Conservation (phyloP, 73 alveolate genomes). For the Paramecium caudatum region DNA sequence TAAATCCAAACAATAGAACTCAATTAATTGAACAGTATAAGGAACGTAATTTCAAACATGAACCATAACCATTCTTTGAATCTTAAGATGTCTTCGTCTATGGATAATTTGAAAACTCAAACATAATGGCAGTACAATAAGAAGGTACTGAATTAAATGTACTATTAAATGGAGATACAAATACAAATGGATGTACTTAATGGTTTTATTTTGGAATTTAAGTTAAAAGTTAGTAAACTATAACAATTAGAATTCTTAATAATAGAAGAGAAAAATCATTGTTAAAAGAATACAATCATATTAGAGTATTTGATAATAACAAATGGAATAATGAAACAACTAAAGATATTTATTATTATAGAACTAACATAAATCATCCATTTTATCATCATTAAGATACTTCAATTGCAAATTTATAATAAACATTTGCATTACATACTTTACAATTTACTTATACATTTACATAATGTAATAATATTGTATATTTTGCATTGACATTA, state of each 20-base stretch:
- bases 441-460: constrained; percentile 33
- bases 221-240: constrained; percentile 18
- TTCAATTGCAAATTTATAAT: neutral
- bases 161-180: constrained; percentile 52
- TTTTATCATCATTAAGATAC: constrained; percentile 25
- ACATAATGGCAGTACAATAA: constrained; percentile 32
- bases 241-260: constrained; percentile 55
- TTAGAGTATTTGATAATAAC: constrained; percentile 18
- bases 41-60: neutral
- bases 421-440: constrained; percentile 19
- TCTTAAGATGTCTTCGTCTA: neutral
- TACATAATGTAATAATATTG: neutral
- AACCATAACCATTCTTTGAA: constrained; percentile 47
- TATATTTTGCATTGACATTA: constrained; percentile 27
- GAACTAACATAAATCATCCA: constrained; percentile 58
- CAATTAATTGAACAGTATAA: constrained; percentile 3
- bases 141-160: constrained; percentile 44
- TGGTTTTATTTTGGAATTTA: constrained; percentile 76
- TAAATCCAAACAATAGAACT: neutral
- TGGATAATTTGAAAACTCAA: constrained; percentile 61
- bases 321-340: constrained; percentile 59
- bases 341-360: constrained; percentile 29
- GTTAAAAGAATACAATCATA: constrained; percentile 58
- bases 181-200: constrained; percentile 73
- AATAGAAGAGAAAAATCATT: constrained; percentile 68